Conservation (phyloP, 768 basidiomycete species). For the Lactarius tabidus region DNA sequence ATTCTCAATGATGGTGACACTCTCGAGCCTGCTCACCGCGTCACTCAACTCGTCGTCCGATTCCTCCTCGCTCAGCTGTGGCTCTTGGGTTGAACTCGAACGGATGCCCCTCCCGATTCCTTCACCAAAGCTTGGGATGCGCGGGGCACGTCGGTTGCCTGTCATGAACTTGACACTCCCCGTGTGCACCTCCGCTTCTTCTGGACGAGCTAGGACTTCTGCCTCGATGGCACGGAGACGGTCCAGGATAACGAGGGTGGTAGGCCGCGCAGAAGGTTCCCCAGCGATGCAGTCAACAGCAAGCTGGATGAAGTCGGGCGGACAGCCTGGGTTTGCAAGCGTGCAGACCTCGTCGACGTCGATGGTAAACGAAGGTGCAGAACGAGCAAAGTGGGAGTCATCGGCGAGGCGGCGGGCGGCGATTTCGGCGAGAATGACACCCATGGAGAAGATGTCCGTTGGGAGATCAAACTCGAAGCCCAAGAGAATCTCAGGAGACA, state of each 20-base stretch:
- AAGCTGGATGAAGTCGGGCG: constrained; percentile 69
- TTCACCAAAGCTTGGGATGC: constrained; percentile 84
- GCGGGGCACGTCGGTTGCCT: constrained; percentile 60
- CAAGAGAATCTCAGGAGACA: constrained; percentile 93
- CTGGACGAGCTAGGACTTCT: constrained; percentile 67
- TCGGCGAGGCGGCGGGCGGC: constrained; percentile 81
- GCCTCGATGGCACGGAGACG: constrained; percentile 77
- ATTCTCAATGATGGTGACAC: constrained; percentile 46
- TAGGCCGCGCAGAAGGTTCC: constrained; percentile 67
- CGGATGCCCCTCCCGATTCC: constrained; percentile 62
- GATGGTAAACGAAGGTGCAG: constrained; percentile 74
- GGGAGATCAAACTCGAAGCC: constrained; percentile 91
- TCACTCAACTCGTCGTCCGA: constrained; percentile 68
- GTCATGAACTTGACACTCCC: constrained; percentile 85
- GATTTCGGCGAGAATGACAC: constrained; percentile 92
- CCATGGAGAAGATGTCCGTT: constrained; percentile 93
- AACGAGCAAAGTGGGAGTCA: constrained; percentile 70
- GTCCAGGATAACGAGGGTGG: constrained; percentile 73
- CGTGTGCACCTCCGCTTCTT: constrained; percentile 70
- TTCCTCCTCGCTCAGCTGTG: constrained; percentile 44
- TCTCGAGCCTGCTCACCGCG: constrained; percentile 51
- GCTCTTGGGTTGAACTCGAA: constrained; percentile 30
- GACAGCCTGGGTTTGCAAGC: constrained; percentile 70
- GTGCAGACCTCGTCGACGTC: constrained; percentile 67
- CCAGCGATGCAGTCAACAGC: constrained; percentile 71